Conservation (phyloP, 2,329 filamentous ascomycete genomes). For the Anisogramma anomala region DNA sequence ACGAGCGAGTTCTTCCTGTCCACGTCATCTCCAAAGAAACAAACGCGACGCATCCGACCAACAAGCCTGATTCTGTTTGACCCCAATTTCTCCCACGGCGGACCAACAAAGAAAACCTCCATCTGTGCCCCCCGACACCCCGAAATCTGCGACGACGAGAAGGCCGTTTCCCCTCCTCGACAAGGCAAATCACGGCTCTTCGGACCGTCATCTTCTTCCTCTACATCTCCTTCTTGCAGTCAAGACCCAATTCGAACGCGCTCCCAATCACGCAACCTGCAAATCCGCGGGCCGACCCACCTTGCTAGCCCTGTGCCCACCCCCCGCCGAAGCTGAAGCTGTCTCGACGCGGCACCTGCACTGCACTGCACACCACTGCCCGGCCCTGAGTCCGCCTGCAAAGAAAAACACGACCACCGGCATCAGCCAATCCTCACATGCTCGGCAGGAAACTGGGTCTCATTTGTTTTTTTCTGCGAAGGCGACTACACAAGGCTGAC, state of each 20-base stretch:
- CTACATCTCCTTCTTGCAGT: constrained; percentile 1
- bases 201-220: constrained; percentile 2
- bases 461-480: constrained; percentile 3
- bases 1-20: constrained; percentile 9
- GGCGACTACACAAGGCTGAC: constrained; percentile 10
- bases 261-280: constrained; percentile 4
- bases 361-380: neutral
- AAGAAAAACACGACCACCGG: neutral
- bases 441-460: neutral
- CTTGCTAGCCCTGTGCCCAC: constrained; percentile 8
- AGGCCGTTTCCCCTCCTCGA: neutral
- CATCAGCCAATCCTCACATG: neutral
- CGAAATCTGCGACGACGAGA: constrained; percentile 2
- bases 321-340: constrained; percentile 14
- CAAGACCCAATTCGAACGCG: constrained; percentile 8
- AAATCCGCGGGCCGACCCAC: constrained; percentile 12
- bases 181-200: constrained; percentile 10
- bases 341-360: constrained; percentile 11
- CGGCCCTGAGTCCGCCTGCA: neutral
- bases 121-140: constrained; percentile 9
- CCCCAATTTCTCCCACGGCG: constrained; percentile 7
- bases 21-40: constrained; percentile 3
- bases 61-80: constrained; percentile 3
- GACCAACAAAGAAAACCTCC: constrained; percentile 10
- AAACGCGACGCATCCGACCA: constrained; percentile 11